phyloP scores from a whole-genome alignment of 177 flowering plant species.

The Vitis hybrid region DNA sequence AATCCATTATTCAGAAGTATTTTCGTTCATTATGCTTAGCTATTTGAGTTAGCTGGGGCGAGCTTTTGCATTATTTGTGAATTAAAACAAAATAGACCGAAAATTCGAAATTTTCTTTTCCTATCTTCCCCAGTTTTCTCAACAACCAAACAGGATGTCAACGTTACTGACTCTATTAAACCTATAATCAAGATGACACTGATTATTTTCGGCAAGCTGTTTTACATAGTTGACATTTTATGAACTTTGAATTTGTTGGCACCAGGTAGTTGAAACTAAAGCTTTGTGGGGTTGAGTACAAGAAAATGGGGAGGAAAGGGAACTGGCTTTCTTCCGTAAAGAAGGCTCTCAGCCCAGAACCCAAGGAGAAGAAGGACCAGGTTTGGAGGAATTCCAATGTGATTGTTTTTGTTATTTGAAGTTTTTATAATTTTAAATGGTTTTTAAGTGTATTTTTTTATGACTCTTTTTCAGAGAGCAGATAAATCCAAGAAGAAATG shows the following conservation, averaged over 20 bases:
- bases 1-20: background rate
- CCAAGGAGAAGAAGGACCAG: slow-evolving; percentile 45
- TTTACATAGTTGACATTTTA: too few relatives aligned
- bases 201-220: background rate
- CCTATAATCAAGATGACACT: background rate
- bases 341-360: slow-evolving; percentile 46
- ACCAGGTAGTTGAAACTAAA: too few relatives aligned
- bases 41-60: background rate
- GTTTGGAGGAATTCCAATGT: slow-evolving; percentile 11
- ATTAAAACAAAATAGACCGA: background rate
- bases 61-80: background rate
- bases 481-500: slow-evolving; percentile 31
- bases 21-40: background rate
- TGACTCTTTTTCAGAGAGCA: slow-evolving; percentile 26
- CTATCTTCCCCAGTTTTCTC: background rate
- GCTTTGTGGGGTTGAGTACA: slow-evolving; percentile 8
- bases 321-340: slow-evolving; percentile 53
- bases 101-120: background rate
- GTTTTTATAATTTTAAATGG: background rate
- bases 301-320: slow-evolving; percentile 51
- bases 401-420: background rate
- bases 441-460: background rate
- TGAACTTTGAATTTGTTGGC: too few relatives aligned
- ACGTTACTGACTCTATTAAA: background rate
- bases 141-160: background rate